These are phyloP conservation scores for Irpex sp. DNA, from an alignment of 1,284 basidiomycete genomes.

Conservation along the genomic window DNA sequence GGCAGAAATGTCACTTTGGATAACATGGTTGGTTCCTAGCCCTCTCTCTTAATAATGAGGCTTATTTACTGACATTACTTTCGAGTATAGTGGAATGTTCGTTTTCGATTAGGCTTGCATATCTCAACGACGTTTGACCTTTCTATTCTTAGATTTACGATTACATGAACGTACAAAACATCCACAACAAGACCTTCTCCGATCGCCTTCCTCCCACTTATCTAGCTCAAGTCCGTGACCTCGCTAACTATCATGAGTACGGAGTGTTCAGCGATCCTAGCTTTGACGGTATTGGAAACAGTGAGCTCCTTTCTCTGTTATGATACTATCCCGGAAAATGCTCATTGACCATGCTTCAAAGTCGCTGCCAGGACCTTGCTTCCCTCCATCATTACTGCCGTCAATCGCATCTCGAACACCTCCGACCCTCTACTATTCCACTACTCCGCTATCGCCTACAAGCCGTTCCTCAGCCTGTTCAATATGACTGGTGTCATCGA, in stretches of 20 bases:
- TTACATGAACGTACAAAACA: constrained; percentile 46
- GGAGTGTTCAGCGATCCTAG: constrained; percentile 37
- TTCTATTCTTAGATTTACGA: constrained; percentile 38
- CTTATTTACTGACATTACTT: not conserved
- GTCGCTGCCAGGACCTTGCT: constrained; percentile 44
- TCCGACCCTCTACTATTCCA: constrained; percentile 38
- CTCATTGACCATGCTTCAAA: constrained; percentile 6
- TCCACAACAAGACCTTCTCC: constrained; percentile 34
- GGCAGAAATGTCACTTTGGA: constrained; percentile 34
- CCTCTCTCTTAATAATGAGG: not conserved
- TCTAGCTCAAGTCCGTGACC: constrained; percentile 34
- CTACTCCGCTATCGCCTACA: constrained; percentile 43
- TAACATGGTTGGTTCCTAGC: constrained; percentile 32
- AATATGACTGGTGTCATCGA: constrained; percentile 40
- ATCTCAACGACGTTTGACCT: not conserved
- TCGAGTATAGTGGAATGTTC: constrained; percentile 31
- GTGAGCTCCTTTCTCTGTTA: constrained; percentile 2
- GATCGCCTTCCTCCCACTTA: constrained; percentile 26
- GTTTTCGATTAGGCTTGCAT: constrained; percentile 6
- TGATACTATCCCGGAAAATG: too few species aligned
- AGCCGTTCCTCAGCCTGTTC: constrained; percentile 50
- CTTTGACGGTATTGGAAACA: constrained; percentile 33
- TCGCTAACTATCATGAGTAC: constrained; percentile 49
- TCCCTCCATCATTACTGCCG: constrained; percentile 36
- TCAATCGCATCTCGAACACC: constrained; percentile 37